A percentile compares a stretch with the other conserved stretches of the same genome.
Conservation (phyloP, 768 basidiomycete genomes). For the Suillus fuscotomentosus region DNA sequence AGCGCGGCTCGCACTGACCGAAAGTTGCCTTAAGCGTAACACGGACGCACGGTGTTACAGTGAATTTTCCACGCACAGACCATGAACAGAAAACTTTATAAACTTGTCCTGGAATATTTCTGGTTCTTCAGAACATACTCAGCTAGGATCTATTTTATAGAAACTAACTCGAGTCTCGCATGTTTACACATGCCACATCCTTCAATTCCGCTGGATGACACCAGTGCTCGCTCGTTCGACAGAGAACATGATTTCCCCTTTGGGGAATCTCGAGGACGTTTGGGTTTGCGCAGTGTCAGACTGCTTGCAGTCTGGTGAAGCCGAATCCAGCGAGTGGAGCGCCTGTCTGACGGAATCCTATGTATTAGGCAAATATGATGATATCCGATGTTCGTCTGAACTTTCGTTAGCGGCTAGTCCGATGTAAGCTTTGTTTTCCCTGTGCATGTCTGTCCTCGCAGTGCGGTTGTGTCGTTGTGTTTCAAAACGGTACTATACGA, state of each 20-base stretch:
- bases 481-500: too few relatives aligned
- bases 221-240: conserved; percentile 61
- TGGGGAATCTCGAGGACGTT: conserved; percentile 61
- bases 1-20: too few relatives aligned
- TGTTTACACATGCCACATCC: conserved; percentile 74
- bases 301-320: conserved; percentile 24
- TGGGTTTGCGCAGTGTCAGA: conserved; percentile 37
- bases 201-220: conserved; percentile 74
- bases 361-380: too few relatives aligned
- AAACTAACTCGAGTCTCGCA: conserved; percentile 79
- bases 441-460: too few relatives aligned
- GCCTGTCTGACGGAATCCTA: conserved; percentile 56
- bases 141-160: conserved; percentile 81
- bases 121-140: conserved; percentile 68
- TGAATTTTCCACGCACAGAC: conserved; percentile 29
- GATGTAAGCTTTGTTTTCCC: too few relatives aligned
- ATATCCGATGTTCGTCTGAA: too few relatives aligned
- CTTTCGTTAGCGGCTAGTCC: too few relatives aligned
- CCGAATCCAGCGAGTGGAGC: conserved; percentile 49
- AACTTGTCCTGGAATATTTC: conserved; percentile 1
- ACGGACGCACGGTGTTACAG: too few relatives aligned
- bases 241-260: conserved; percentile 54
- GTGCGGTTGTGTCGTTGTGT: too few relatives aligned
- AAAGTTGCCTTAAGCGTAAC: background rate
- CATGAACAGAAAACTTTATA: conserved; percentile 36